phyloP scores from a whole-genome alignment of 768 basidiomycete genomes.

The Agrocybe praecox region DNA sequence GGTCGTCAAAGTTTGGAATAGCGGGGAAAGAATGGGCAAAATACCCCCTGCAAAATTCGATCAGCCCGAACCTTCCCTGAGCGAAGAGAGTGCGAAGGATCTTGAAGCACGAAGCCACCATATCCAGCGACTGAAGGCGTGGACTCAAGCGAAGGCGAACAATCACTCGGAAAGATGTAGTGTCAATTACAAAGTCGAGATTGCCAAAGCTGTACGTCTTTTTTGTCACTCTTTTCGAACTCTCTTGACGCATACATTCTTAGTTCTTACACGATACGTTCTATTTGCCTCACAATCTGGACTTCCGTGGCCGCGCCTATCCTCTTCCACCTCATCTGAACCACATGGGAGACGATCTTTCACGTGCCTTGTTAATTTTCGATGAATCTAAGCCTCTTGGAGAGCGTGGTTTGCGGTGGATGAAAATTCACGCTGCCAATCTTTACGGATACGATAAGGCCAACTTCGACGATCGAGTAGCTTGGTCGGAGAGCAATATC shows the following conservation, averaged over 20 bases:
- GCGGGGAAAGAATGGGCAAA: conserved; percentile 79
- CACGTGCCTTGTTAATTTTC: conserved; percentile 85
- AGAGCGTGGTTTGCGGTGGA: conserved; percentile 85
- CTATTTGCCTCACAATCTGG: conserved; percentile 94
- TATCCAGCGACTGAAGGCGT: conserved; percentile 54
- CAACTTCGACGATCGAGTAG: conserved; percentile 89
- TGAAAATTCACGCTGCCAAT: conserved; percentile 95
- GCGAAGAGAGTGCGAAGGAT: conserved; percentile 47
- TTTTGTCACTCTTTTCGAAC: neutral
- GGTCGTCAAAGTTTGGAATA: conserved; percentile 85
- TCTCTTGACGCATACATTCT: neutral
- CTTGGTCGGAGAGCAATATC: conserved; percentile 72
- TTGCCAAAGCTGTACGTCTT: conserved; percentile 79
- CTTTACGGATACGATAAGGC: conserved; percentile 94
- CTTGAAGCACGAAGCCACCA: conserved; percentile 56
- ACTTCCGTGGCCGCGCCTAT: conserved; percentile 97
- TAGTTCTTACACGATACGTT: conserved; percentile 88
- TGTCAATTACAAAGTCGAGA: conserved; percentile 96
- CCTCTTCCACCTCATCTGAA: conserved; percentile 95
- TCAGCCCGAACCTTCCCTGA: conserved; percentile 61
- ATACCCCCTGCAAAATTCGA: conserved; percentile 78
- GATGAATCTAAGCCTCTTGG: conserved; percentile 80
- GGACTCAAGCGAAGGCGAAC: conserved; percentile 63
- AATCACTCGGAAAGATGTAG: conserved; percentile 92
- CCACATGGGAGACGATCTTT: conserved; percentile 94